These are phyloP conservation scores for Prinsepia uniflora DNA, from an alignment of 306 rosid species.

Conservation along the genomic window DNA sequence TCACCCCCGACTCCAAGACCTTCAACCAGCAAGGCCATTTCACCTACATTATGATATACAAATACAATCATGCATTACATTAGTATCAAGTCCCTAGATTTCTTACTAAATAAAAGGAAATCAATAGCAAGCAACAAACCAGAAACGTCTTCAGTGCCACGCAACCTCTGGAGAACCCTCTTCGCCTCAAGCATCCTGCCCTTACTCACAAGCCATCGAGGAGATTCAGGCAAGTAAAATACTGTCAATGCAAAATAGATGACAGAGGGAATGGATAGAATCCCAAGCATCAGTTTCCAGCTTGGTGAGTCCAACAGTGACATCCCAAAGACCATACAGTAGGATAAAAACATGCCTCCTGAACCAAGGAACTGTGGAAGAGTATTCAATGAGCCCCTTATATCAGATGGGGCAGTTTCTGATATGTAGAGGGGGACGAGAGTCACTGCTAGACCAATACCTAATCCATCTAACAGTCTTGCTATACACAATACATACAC, in stretches of 20 bases:
- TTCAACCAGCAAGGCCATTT: conserved; percentile 80
- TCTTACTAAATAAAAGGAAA: neutral
- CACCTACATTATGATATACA: conserved; percentile 32
- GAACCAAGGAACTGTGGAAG: conserved; percentile 84
- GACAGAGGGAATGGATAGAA: conserved; percentile 66
- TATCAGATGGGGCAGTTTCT: conserved; percentile 86
- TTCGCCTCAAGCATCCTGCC: conserved; percentile 77
- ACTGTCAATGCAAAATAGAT: conserved; percentile 50
- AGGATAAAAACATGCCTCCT: conserved; percentile 71
- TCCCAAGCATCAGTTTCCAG: conserved; percentile 77
- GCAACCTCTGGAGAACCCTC: conserved; percentile 65
- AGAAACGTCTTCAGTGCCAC: conserved; percentile 84
- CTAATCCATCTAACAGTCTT: conserved; percentile 76
- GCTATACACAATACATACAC: conserved; percentile 59
- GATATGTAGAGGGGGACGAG: conserved; percentile 72
- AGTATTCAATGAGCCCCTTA: conserved; percentile 69
- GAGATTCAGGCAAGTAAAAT: conserved; percentile 86
- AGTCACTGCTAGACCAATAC: conserved; percentile 82
- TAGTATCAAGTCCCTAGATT: too few relatives aligned
- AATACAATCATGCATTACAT: neutral
- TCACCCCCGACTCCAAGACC: conserved; percentile 85
- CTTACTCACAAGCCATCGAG: conserved; percentile 84
- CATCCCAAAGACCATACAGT: conserved; percentile 71
- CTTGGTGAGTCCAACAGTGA: conserved; percentile 52
- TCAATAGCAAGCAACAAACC: conserved; percentile 36